These are phyloP conservation scores for Sarcodon sp. DNA, from an alignment of 768 basidiomycete species.

Conservation along the genomic window DNA sequence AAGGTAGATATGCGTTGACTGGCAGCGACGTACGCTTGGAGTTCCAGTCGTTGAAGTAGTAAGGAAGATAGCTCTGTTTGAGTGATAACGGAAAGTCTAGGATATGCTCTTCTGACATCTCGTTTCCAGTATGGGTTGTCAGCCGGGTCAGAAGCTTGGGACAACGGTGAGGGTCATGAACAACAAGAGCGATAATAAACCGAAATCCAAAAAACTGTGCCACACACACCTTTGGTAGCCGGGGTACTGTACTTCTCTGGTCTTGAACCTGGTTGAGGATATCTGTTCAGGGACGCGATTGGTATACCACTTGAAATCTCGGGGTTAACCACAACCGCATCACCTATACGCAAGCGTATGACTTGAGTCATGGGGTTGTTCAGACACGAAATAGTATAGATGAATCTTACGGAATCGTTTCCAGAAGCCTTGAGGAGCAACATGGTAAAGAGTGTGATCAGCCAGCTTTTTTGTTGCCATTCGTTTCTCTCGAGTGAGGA, in stretches of 20 bases:
- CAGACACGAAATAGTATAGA: background rate
- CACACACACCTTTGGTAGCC: constrained; percentile 63
- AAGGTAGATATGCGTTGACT: constrained; percentile 2
- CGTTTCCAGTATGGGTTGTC: constrained; percentile 95
- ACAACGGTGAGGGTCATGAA: constrained; percentile 6
- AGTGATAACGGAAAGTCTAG: constrained; percentile 82
- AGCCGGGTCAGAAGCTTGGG: constrained; percentile 68
- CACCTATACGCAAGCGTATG: constrained; percentile 35
- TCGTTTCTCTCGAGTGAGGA: background rate
- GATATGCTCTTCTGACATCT: constrained; percentile 85
- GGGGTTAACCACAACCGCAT: constrained; percentile 74
- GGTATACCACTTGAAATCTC: constrained; percentile 89
- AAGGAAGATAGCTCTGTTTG: constrained; percentile 73
- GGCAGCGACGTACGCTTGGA: constrained; percentile 40
- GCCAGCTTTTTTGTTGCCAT: constrained; percentile 75
- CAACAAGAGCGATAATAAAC: background rate
- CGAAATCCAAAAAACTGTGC: background rate
- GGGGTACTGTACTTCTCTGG: constrained; percentile 81
- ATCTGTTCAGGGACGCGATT: constrained; percentile 55
- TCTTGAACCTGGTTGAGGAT: constrained; percentile 81
- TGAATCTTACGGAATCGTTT: constrained; percentile 76
- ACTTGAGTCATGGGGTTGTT: background rate
- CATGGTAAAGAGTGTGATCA: constrained; percentile 84
- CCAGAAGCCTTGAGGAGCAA: constrained; percentile 87
- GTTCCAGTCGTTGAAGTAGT: constrained; percentile 66